These are phyloP conservation scores for Lunasporangiospora selenospora DNA, from an alignment of 192 early-diverging fungal species.

Conservation along the genomic window DNA sequence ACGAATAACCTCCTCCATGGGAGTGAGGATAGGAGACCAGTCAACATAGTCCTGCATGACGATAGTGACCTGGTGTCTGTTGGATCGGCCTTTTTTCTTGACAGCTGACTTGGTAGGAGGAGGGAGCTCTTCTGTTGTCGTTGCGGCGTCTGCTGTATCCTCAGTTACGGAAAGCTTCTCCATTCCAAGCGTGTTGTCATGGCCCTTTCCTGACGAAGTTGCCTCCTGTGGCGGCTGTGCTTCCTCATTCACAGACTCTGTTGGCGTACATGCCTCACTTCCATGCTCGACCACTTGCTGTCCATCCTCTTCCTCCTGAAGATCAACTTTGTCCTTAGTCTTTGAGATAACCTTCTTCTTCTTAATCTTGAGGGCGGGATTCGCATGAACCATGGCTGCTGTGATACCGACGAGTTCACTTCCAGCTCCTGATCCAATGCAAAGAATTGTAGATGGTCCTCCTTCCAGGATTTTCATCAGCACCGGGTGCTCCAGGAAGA, in stretches of 20 bases:
- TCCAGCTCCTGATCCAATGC: constrained; percentile 86
- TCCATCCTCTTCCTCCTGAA: constrained; percentile 1
- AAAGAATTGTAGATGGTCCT: constrained; percentile 57
- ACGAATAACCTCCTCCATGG: constrained; percentile 61
- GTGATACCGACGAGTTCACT: constrained; percentile 85
- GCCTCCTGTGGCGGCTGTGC: too few species aligned
- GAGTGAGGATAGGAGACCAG: constrained; percentile 60
- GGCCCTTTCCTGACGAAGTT: too few species aligned
- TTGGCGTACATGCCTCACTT: too few species aligned
- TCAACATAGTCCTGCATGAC: constrained; percentile 71
- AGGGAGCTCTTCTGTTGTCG: too few species aligned
- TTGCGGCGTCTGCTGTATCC: too few species aligned
- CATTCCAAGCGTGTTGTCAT: too few species aligned
- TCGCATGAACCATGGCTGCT: constrained; percentile 65
- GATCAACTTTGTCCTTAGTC: constrained; percentile 4
- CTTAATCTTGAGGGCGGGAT: constrained; percentile 14
- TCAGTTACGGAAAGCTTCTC: too few species aligned
- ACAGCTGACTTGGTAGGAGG: constrained; percentile 11
- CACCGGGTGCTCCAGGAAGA: constrained; percentile 61
- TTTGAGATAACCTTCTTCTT: constrained; percentile 10
- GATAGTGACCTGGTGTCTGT: constrained; percentile 48
- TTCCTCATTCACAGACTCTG: too few species aligned
- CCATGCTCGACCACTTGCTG: too few species aligned
- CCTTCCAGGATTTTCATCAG: constrained; percentile 58
- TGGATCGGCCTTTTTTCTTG: constrained; percentile 16